Evolutionary conservation across 2,329 filamentous ascomycete genomes (phyloP), one percentile per base, ranked within the genome.

Genomic region (Talaromyces sp.): DNA sequence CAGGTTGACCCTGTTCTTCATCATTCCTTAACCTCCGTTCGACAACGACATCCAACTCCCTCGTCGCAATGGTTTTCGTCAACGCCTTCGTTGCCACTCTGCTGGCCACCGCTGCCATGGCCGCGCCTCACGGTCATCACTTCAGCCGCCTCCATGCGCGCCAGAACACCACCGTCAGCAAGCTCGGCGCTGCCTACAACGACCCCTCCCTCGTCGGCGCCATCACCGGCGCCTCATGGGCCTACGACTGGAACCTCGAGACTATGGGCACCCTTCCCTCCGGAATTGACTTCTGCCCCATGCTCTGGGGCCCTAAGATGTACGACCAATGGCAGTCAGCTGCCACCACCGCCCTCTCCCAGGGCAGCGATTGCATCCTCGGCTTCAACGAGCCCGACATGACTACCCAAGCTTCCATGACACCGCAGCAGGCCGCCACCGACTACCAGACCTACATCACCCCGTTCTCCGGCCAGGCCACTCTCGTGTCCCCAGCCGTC

Each of bases 331-430:
- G 77, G 77, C 54, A 68, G 27, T 58, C 68, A 10, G 71, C 71
- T 55, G 71, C 77, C 60, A 66, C 73, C 36, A 69, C 68, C 8
- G 69, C 71, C 25, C 70, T 79, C 10, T 66, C 69, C 32, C 70
- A 70, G 47, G 75, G 74, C 55, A 71, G 69, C 64, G 68, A 64
- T 28, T 73, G 77, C 62, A 69, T 79, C 36, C 65, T 81, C 53
- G 74, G 73, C 39, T 80, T 81, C 73, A 81, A 81, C 69, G 79
- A 81, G 65, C 79, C 79, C 28, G 79, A 81, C 65, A 68, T 71
- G 10, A 10, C 63, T 58, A 64, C 64, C 2, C 78, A 80, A 67
- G 69, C 78, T 54, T 67, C 69, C 65, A 75, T 80, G 68, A 65
- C 68, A 44, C 71, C 76, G 19, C 36, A 65, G 9, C 71, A 73